phyloP scores from a whole-genome alignment of 2,329 filamentous ascomycete species.

The Aspergillus aculeatinus region DNA sequence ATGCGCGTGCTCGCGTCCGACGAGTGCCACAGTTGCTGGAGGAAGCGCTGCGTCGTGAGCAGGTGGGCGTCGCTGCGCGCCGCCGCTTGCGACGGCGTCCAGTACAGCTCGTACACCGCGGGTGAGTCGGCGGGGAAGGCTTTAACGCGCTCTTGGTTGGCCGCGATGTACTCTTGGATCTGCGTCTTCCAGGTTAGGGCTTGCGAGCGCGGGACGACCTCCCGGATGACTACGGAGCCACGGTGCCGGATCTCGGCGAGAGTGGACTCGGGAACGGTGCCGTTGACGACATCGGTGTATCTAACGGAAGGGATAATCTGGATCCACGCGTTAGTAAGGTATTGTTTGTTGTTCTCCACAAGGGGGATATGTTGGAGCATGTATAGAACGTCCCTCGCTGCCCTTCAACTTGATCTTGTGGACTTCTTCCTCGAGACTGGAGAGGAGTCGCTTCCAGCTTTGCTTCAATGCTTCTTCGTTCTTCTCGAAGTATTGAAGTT shows the following conservation, averaged over 20 bases:
- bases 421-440: constrained; percentile 41
- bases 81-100: constrained; percentile 66
- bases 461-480: constrained; percentile 40
- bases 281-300: constrained; percentile 41
- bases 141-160: constrained; percentile 54
- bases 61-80: constrained; percentile 67
- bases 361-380: too few species aligned
- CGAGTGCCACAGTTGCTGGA: constrained; percentile 66
- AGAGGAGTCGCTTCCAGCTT: constrained; percentile 46
- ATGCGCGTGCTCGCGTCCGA: constrained; percentile 48
- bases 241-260: constrained; percentile 56
- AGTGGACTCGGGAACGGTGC: constrained; percentile 34
- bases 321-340: constrained; percentile 10
- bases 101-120: constrained; percentile 74
- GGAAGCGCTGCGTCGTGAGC: constrained; percentile 58
- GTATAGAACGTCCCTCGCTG: constrained; percentile 35
- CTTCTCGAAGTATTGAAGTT: constrained; percentile 37
- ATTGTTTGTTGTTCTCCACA: neutral
- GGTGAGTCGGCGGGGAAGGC: constrained; percentile 67
- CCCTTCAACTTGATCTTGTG: constrained; percentile 42
- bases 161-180: constrained; percentile 63
- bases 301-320: constrained; percentile 46
- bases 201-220: constrained; percentile 63
- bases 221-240: constrained; percentile 63
- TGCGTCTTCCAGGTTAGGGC: constrained; percentile 65